Conservation (phyloP, 495 filamentous ascomycete species). For the Penicillium manginii region DNA sequence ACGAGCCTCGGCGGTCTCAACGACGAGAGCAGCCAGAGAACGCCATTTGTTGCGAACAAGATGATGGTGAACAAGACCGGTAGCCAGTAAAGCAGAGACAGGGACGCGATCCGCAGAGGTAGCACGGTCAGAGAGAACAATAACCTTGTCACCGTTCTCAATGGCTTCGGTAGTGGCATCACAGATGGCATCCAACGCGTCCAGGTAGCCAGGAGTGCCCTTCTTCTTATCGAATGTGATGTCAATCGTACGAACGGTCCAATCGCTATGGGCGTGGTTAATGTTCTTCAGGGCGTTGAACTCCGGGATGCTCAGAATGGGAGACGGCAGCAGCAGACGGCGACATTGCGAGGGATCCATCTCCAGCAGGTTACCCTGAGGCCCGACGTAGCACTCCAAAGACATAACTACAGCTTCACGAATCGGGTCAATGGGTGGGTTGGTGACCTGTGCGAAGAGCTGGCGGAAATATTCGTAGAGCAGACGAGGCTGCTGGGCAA, state of each 20-base stretch:
- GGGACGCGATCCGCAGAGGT: constrained; percentile 83
- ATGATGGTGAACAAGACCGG: constrained; percentile 96
- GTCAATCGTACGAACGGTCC: constrained; percentile 94
- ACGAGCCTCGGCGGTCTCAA: constrained; percentile 96
- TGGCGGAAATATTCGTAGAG: constrained; percentile 99
- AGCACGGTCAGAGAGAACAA: constrained; percentile 90
- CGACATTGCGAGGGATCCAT: constrained; percentile 92
- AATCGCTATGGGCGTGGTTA: constrained; percentile 71
- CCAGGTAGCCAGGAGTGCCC: constrained; percentile 83
- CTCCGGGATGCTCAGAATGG: constrained; percentile 87
- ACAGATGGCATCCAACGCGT: constrained; percentile 89
- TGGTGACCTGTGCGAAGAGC: constrained; percentile 98
- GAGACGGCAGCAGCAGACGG: constrained; percentile 84
- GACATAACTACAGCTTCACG: constrained; percentile 99
- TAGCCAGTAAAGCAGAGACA: constrained; percentile 87
- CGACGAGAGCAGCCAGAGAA: constrained; percentile 81
- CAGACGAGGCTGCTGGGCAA: constrained; percentile 85
- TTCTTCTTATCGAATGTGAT: constrained; percentile 92
- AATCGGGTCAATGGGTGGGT: constrained; percentile 98
- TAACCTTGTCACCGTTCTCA: constrained; percentile 79
- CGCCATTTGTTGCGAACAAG: constrained; percentile 97
- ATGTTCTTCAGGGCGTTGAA: constrained; percentile 90
- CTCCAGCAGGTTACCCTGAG: constrained; percentile 95
- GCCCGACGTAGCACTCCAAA: constrained; percentile 94
- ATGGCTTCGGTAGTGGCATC: constrained; percentile 84